A percentile compares a stretch with the other conserved stretches of the same genome.
These are phyloP conservation scores for Boeremia exigua DNA, from an alignment of 2,329 filamentous ascomycete genomes.

Conservation along the genomic window DNA sequence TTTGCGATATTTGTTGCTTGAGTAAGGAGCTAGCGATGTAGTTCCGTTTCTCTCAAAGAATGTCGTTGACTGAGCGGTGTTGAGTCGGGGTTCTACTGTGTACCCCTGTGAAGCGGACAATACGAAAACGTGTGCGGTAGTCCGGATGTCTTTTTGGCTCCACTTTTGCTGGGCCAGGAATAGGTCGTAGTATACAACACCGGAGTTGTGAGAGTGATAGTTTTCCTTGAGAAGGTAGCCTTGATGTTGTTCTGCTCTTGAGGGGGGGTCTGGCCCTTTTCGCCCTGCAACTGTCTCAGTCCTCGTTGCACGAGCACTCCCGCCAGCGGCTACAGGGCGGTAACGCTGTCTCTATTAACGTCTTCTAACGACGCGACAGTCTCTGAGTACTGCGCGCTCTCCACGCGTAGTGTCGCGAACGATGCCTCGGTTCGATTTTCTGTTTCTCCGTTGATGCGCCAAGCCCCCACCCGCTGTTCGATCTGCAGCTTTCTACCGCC, in stretches of 20 bases:
- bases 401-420: neutral
- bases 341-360: neutral
- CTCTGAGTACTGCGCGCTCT: neutral
- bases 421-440: slow-evolving; percentile 1
- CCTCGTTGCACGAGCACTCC: slow-evolving; percentile 4
- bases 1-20: neutral
- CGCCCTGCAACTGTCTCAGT: neutral
- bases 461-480: neutral
- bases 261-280: neutral
- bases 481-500: neutral
- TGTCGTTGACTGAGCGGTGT: neutral
- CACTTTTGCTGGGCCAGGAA: neutral
- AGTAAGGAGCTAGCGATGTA: neutral
- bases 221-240: neutral
- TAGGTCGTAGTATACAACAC: neutral
- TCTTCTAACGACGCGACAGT: neutral
- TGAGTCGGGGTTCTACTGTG: neutral
- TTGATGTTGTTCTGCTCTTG: neutral
- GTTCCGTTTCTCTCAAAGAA: neutral
- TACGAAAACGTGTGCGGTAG: neutral
- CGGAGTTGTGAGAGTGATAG: neutral
- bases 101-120: neutral
- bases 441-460: neutral
- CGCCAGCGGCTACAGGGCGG: neutral
- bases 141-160: neutral